Base-by-base conservation (phyloP, 2,329 filamentous ascomycete species). In the Penicillium italicum region DNA sequence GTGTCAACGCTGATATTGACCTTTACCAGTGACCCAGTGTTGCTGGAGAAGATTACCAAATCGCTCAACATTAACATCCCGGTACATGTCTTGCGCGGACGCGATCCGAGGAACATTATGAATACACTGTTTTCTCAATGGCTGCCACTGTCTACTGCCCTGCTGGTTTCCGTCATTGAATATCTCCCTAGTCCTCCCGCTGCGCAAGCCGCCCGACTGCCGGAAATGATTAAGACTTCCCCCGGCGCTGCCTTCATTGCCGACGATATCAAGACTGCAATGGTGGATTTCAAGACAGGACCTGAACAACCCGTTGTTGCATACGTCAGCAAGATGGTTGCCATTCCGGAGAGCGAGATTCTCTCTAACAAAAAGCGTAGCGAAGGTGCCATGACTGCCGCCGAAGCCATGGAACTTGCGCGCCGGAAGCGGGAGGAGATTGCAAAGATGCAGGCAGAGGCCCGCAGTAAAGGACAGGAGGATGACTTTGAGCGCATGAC, bases 241-340 rank as follows among this genome's bases (percentile, higher is more conserved):
- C 93, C 94, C 1, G 93, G 91, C 0, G 81, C 86, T 3, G 82
- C 85, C 3, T 80, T 85, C 63, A 85, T 97, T 43, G 85, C 89
- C 50, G 76, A 82, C 1, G 76, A 79, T 7, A 77, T 97, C 51
- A 87, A 85, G 63, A 80, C 88, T n/a, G 90, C 93, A 5, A 93
- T 97, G 86, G 76, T 89, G 2, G 80, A 85, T 0, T 97, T 96
- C 69, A 89, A 89, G 67, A 84, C 84, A 4, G 81, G 80, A 0
- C 80, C 83, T 37, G 80, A 85, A 0, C 88, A 89, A 55, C 92
- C 93, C 0, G 85, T 96, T 0, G 90, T 99, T 1, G 93, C 90
- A 9, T 99, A 96, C 63, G 90, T 99, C 58, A 97, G 93, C 76
- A 99, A 99, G 72, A 97, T 99, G 91, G 90, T 97, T 1, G 94